Evolutionary conservation across 768 basidiomycete genomes (phyloP).

Genomic region (Lentinula guzmanii): DNA sequence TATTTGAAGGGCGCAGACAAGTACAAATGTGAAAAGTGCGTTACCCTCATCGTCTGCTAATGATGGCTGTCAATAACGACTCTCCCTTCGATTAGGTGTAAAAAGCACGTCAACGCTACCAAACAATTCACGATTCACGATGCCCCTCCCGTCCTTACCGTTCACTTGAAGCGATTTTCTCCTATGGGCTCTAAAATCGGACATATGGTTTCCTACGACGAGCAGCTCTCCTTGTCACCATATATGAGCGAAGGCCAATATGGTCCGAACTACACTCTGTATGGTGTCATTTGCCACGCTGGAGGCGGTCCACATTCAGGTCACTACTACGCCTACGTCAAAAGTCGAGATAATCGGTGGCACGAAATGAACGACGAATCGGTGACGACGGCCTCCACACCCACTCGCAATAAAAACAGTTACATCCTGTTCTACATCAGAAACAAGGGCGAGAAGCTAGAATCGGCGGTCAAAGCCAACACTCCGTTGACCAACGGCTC

Average conservation of each 20-base stretch:
- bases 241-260: slow-evolving; percentile 81
- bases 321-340: slow-evolving; percentile 89
- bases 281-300: slow-evolving; percentile 90
- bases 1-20: slow-evolving; percentile 86
- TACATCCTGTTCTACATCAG: slow-evolving; percentile 92
- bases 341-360: slow-evolving; percentile 66
- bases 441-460: slow-evolving; percentile 68
- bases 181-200: slow-evolving; percentile 85
- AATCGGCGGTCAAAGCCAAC: slow-evolving; percentile 48
- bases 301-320: slow-evolving; percentile 93
- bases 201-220: slow-evolving; percentile 72
- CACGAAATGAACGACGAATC: slow-evolving; percentile 92
- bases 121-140: slow-evolving; percentile 88
- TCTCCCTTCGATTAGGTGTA: slow-evolving; percentile 60
- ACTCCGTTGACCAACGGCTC: slow-evolving; percentile 10
- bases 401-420: slow-evolving; percentile 66
- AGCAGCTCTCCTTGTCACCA: slow-evolving; percentile 61
- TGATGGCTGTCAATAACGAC: not conserved
- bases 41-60: slow-evolving; percentile 9
- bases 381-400: slow-evolving; percentile 35
- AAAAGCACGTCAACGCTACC: slow-evolving; percentile 82
- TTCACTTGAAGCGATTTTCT: slow-evolving; percentile 94
- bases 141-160: slow-evolving; percentile 81
- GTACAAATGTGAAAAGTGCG: slow-evolving; percentile 98
- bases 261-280: slow-evolving; percentile 78